A percentile compares a stretch with the other conserved stretches of the same genome.
These are phyloP conservation scores for Alternaria metachromatica DNA, from an alignment of 2,329 filamentous ascomycete genomes.

Conservation along the genomic window DNA sequence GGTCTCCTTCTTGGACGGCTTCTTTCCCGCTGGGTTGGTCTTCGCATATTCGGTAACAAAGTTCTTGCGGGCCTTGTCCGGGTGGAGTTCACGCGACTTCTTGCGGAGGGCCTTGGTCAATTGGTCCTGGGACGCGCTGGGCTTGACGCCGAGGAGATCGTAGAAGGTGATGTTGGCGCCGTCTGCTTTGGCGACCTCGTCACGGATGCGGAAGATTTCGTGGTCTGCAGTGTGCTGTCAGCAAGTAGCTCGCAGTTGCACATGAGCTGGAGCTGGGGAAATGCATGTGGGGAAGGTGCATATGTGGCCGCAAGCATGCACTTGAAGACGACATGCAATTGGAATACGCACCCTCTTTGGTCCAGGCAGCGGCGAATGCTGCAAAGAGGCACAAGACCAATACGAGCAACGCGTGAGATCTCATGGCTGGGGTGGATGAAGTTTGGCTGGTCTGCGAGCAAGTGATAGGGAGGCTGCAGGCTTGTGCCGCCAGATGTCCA, in stretches of 20 bases:
- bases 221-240: conserved; percentile 68
- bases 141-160: conserved; percentile 80
- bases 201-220: conserved; percentile 94
- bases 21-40: conserved; percentile 60
- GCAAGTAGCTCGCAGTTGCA: conserved; percentile 19
- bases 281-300: conserved; percentile 16
- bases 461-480: conserved; percentile 38
- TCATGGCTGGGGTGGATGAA: conserved; percentile 72
- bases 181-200: conserved; percentile 80
- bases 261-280: conserved; percentile 25
- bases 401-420: conserved; percentile 66
- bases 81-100: conserved; percentile 82
- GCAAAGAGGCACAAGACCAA: conserved; percentile 73
- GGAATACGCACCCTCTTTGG: conserved; percentile 74
- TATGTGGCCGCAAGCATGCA: conserved; percentile 7
- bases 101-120: conserved; percentile 95
- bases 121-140: conserved; percentile 79
- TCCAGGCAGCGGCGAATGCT: conserved; percentile 79
- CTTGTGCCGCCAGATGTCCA: conserved; percentile 31
- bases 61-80: conserved; percentile 91
- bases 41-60: conserved; percentile 72
- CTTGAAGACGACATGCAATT: conserved; percentile 8
- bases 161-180: conserved; percentile 88
- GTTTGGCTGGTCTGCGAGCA: conserved; percentile 25
- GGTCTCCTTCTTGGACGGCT: conserved; percentile 76